Base-by-base conservation (phyloP, 1,284 basidiomycete genomes). In the Inonotus hispidus region DNA sequence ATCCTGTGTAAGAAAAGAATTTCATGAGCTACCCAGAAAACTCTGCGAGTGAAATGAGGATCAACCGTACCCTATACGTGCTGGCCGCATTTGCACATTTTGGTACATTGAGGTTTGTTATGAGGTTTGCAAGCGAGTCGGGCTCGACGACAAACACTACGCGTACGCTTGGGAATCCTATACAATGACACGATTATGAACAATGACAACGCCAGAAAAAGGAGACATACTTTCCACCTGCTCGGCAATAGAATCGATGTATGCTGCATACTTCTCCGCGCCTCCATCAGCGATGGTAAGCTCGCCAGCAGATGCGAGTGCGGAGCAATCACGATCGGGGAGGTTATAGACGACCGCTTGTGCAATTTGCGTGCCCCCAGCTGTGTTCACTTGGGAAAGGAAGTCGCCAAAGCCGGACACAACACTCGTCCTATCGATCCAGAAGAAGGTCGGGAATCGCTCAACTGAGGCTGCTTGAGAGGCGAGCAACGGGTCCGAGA, bases 331-430 rank as follows among this genome's bases (percentile, higher is more conserved):
- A 37, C 64, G 63, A 43, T 65, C 64, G 32, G 64, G 64, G n/a
- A 65, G 60, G 54, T 65, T 60, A 56, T 65, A 65, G 11, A 65
- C 64, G 16, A 65, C 64, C 25, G 63, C 60, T 27, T 65, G 62
- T n/a, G 64, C 64, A 29, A 65, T 35, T 46, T 65, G 62, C 27
- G 54, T 68, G 41, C 64, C 64, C 21, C 65, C 67, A 13, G 63
- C 64, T 50, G 63, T 61, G 16, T 57, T 41, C 16, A 68, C 68
- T 19, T 65, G 64, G 21, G 67, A 64, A 49, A 70, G 68, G 65
- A 67, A 67, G 3, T 64, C 59, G 29, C 60, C 63, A 32, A 64
- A 53, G 27, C 45, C 59, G 25, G 49, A 19, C 13, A 50, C 61
- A 37, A 57, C 58, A 23, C 32, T 47, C 58, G 58, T 59, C 14